Conservation (phyloP, 2,329 filamentous ascomycete genomes). For the Colletotrichum sp. region DNA sequence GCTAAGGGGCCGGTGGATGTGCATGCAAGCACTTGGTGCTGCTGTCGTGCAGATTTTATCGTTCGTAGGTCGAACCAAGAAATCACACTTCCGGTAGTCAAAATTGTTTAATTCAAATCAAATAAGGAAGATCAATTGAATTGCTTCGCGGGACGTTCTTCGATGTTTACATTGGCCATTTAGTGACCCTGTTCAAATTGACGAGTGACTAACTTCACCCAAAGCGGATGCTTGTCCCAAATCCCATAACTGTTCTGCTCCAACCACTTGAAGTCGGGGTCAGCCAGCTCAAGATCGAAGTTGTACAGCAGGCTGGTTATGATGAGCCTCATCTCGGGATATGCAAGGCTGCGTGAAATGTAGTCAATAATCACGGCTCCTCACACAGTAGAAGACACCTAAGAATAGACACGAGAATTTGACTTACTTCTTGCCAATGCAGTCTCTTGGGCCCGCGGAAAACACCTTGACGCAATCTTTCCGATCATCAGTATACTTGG, state of each 20-base stretch:
- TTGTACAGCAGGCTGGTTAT: slow-evolving; percentile 47
- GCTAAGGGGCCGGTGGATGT: not conserved
- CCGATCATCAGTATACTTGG: not conserved
- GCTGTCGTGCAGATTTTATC: not conserved
- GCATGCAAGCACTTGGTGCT: not conserved
- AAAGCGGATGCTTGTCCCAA: slow-evolving; percentile 18
- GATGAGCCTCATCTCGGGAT: slow-evolving; percentile 53
- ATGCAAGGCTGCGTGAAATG: slow-evolving; percentile 39
- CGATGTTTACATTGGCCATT: not conserved
- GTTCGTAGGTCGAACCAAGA: not conserved
- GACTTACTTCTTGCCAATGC: slow-evolving; percentile 53
- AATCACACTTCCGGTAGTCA: not conserved
- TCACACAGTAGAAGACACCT: not conserved
- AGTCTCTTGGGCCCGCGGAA: slow-evolving; percentile 51
- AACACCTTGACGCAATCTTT: slow-evolving; percentile 46
- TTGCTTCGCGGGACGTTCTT: not conserved
- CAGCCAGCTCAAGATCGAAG: slow-evolving; percentile 46
- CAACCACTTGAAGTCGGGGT: slow-evolving; percentile 40
- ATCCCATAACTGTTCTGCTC: slow-evolving; percentile 18
- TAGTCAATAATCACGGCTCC: not conserved
- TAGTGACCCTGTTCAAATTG: not conserved
- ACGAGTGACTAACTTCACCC: slow-evolving; percentile 1
- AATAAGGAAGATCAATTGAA: not conserved
- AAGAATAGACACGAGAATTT: not conserved
- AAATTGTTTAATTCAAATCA: not conserved